phyloP scores from a whole-genome alignment of 352 stramenopile species.

The Blastocystis sp. region DNA sequence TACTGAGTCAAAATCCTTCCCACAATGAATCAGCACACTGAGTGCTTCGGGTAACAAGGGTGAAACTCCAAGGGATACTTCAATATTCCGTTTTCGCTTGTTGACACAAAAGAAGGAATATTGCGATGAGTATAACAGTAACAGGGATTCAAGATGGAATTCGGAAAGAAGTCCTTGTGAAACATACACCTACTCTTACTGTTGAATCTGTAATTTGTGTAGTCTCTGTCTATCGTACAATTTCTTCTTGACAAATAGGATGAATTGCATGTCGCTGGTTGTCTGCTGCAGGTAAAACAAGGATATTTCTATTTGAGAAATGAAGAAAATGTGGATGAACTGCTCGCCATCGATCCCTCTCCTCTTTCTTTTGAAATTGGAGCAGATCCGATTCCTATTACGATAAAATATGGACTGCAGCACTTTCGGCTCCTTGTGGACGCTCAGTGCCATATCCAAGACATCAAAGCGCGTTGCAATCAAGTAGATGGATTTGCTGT shows the following conservation, averaged over 20 bases:
- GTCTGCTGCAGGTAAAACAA: conserved; percentile 29
- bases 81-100: no score
- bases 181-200: background rate
- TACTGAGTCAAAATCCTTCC: no score
- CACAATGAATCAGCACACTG: no score
- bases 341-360: background rate
- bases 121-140: background rate
- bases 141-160: background rate
- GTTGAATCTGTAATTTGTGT: background rate
- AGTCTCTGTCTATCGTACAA: background rate
- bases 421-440: background rate
- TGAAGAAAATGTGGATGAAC: background rate
- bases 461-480: background rate
- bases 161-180: background rate
- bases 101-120: background rate
- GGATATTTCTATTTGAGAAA: conserved; percentile 28
- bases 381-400: background rate
- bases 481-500: background rate
- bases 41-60: no score
- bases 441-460: background rate
- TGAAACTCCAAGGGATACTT: no score
- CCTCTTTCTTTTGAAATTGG: conserved; percentile 48
- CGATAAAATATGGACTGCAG: conserved; percentile 7
- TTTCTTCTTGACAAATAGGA: background rate
- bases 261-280: background rate